A percentile compares a stretch with the other conserved stretches of the same genome.
Evolutionary conservation across 1,284 basidiomycete genomes (phyloP).

Genomic region (Termitomyces sp.): DNA sequence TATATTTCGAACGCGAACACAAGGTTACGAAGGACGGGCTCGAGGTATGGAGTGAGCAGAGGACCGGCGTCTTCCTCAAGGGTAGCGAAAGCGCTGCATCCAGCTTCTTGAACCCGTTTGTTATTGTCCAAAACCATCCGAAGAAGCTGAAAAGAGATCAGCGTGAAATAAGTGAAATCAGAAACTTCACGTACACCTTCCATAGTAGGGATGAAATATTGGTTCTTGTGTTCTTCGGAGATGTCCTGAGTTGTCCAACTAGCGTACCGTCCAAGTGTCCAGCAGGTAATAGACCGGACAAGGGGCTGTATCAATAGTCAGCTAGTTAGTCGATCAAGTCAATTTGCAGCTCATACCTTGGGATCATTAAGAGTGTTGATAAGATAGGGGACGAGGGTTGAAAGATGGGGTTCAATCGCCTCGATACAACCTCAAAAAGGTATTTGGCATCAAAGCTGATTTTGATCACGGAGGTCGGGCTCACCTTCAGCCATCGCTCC

Average conservation of each 20-base stretch:
- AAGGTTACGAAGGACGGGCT: constrained; percentile 91
- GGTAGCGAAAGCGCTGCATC: constrained; percentile 97
- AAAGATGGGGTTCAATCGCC: constrained; percentile 90
- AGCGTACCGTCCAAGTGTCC: constrained; percentile 98
- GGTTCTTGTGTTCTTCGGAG: constrained; percentile 81
- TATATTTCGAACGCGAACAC: constrained; percentile 98
- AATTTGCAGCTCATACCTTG: constrained; percentile 52
- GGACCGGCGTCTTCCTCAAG: constrained; percentile 95
- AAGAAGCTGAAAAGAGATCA: constrained; percentile 58
- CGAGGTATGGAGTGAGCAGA: constrained; percentile 88
- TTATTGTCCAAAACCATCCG: constrained; percentile 99
- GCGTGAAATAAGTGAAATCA: constrained; percentile 1
- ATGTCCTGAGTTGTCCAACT: constrained; percentile 88
- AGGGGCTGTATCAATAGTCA: constrained; percentile 61
- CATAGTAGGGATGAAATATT: constrained; percentile 94
- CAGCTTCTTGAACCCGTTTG: constrained; percentile 99
- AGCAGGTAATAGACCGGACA: constrained; percentile 97
- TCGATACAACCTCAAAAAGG: constrained; percentile 81
- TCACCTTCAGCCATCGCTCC: constrained; percentile 97
- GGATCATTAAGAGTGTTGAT: constrained; percentile 87
- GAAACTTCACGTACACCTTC: constrained; percentile 75
- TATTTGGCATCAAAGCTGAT: constrained; percentile 12
- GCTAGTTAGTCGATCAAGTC: neutral
- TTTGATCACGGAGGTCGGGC: constrained; percentile 18
- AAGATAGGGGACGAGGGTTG: constrained; percentile 88